Evolutionary conservation across 2,329 filamentous ascomycete species (phyloP).

Genomic region (Xylaria digitata): DNA sequence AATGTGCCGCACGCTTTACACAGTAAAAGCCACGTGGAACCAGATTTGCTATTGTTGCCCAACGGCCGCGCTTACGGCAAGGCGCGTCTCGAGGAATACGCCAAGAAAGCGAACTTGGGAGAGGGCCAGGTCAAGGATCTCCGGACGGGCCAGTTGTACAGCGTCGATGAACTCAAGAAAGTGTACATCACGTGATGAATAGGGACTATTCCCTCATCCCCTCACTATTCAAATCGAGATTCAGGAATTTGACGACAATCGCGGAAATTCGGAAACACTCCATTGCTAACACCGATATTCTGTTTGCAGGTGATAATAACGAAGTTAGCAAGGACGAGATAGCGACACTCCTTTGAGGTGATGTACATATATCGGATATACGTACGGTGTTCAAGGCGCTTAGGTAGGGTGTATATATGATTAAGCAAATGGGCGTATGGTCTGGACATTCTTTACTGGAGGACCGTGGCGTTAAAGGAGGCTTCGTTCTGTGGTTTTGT

Average conservation of each 20-base stretch:
- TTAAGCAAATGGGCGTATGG: background rate
- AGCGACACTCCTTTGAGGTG: background rate
- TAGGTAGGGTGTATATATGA: no score
- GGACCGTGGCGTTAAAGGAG: background rate
- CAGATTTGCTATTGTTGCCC: conserved; percentile 85
- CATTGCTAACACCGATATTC: background rate
- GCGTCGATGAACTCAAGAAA: conserved; percentile 75
- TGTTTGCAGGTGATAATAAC: background rate
- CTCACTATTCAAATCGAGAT: background rate
- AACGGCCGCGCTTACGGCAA: conserved; percentile 88
- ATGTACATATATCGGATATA: background rate
- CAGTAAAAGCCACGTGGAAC: conserved; percentile 91
- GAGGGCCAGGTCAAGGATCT: conserved; percentile 79
- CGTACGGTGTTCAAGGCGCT: background rate
- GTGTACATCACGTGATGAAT: conserved; percentile 81
- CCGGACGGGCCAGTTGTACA: conserved; percentile 76
- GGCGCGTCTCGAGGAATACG: conserved; percentile 77
- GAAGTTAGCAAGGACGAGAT: background rate
- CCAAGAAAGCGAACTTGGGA: conserved; percentile 79
- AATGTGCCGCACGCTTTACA: conserved; percentile 95
- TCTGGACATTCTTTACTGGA: background rate
- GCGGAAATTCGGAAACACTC: background rate
- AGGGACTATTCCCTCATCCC: conserved; percentile 5
- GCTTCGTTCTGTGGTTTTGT: no score
- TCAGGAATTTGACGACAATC: background rate